A percentile compares a stretch with the other conserved stretches of the same genome.
Conservation (phyloP, 768 basidiomycete genomes). For the Mycena filopes region DNA sequence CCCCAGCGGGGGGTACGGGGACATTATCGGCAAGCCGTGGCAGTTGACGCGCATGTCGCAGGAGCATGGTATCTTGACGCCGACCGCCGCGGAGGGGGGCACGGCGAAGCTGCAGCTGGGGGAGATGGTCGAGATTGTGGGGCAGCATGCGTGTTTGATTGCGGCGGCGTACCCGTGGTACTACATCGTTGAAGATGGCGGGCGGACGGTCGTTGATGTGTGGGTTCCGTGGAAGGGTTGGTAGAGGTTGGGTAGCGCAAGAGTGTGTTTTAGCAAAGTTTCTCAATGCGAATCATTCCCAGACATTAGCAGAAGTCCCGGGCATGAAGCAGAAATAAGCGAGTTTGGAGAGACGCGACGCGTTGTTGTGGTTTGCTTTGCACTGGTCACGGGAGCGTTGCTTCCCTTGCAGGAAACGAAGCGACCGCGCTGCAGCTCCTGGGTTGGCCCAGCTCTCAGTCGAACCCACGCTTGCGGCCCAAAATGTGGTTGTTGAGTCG, state of each 20-base stretch:
- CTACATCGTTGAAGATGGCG: constrained; percentile 77
- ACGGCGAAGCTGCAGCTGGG: constrained; percentile 61
- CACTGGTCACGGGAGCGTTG: not conserved
- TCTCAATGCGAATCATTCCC: no score
- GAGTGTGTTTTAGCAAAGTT: no score
- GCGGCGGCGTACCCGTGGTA: constrained; percentile 86
- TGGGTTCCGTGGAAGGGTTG: constrained; percentile 96
- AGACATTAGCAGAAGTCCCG: no score
- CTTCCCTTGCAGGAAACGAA: no score
- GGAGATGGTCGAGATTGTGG: constrained; percentile 75
- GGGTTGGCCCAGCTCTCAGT: no score
- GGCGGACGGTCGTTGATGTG: constrained; percentile 73
- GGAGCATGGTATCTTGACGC: constrained; percentile 81
- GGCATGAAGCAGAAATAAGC: no score
- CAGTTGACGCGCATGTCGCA: constrained; percentile 72
- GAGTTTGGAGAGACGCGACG: not conserved
- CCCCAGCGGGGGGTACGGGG: constrained; percentile 75
- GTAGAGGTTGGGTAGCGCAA: constrained; percentile 57
- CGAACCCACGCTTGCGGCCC: no score
- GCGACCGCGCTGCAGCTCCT: no score
- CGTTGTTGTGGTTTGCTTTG: not conserved
- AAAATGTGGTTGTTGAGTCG: no score
- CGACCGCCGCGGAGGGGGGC: constrained; percentile 40
- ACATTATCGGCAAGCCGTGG: constrained; percentile 76
- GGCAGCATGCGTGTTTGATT: constrained; percentile 89